phyloP scores from a whole-genome alignment of 176 grass and related monocot species.

The Oryza punctata region DNA sequence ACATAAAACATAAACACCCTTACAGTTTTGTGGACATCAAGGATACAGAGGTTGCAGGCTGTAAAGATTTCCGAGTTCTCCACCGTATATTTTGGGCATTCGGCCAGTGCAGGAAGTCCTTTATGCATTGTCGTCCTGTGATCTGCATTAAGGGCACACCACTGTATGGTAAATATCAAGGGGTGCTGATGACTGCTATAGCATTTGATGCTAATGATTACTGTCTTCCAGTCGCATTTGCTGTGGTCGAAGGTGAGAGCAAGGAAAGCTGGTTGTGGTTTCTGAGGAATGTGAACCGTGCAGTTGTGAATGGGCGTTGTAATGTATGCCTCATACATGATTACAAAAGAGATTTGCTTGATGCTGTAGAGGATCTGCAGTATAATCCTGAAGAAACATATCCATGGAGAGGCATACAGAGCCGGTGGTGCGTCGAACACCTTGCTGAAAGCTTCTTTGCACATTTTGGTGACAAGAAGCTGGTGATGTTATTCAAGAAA shows the following conservation, averaged over 20 bases:
- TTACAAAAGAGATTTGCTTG: conserved; percentile 9
- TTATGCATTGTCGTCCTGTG: conserved; percentile 21
- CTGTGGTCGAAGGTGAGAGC: conserved; percentile 7
- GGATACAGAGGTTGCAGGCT: conserved; percentile 33
- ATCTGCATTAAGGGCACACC: conserved; percentile 34
- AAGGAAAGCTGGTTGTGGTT: conserved; percentile 33
- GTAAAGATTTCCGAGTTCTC: conserved; percentile 18
- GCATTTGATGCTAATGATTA: conserved; percentile 35
- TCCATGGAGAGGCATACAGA: background rate
- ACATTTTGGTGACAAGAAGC: conserved; percentile 26
- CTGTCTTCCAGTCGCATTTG: conserved; percentile 36
- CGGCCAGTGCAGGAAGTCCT: conserved; percentile 5
- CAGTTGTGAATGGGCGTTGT: background rate
- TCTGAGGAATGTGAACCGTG: conserved; percentile 24
- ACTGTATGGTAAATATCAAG: conserved; percentile 40
- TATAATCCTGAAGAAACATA: background rate
- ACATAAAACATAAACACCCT: background rate
- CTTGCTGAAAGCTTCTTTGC: conserved; percentile 38
- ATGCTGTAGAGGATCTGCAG: conserved; percentile 10
- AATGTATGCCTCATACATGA: conserved; percentile 28
- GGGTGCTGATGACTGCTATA: conserved; percentile 13
- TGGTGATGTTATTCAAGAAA: conserved; percentile 21
- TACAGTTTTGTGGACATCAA: conserved; percentile 15
- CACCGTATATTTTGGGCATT: conserved; percentile 33
- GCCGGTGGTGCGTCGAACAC: conserved; percentile 23